Conservation (phyloP, 1,139 yeast species). For the Protomyces pachydermus region DNA sequence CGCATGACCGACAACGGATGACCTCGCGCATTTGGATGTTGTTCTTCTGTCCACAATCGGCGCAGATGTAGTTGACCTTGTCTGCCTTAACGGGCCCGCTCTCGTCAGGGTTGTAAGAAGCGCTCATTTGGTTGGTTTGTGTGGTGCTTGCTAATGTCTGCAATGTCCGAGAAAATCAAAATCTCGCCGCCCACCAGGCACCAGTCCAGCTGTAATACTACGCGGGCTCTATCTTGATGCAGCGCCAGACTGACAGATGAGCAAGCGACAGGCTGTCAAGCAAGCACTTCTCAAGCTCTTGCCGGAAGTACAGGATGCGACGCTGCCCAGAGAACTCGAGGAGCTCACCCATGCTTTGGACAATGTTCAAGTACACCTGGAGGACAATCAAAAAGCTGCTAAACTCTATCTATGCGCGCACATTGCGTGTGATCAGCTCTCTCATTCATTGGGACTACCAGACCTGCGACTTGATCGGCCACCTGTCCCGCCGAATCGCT, state of each 20-base stretch:
- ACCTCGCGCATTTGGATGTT: constrained; percentile 91
- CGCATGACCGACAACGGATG: constrained; percentile 97
- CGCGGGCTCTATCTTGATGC: too few relatives aligned
- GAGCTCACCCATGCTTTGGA: not conserved
- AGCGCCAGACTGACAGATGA: not conserved
- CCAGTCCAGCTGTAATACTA: not conserved
- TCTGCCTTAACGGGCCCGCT: not conserved
- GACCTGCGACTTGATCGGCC: not conserved
- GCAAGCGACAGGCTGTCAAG: not conserved
- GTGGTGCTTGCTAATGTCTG: not conserved
- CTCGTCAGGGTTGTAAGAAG: not conserved
- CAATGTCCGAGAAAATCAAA: not conserved
- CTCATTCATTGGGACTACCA: not conserved
- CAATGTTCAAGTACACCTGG: not conserved
- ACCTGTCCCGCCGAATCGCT: not conserved
- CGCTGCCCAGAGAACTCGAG: not conserved
- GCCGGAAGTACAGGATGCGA: not conserved
- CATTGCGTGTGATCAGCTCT: not conserved
- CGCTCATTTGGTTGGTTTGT: not conserved
- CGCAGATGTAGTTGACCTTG: constrained; percentile 64
- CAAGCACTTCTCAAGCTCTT: not conserved
- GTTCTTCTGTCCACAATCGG: constrained; percentile 89
- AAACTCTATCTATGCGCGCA: not conserved
- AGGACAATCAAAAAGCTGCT: not conserved
- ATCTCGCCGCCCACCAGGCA: not conserved